These are phyloP conservation scores for Phytophthora kernoviae DNA, from an alignment of 352 stramenopile species.

Conservation along the genomic window DNA sequence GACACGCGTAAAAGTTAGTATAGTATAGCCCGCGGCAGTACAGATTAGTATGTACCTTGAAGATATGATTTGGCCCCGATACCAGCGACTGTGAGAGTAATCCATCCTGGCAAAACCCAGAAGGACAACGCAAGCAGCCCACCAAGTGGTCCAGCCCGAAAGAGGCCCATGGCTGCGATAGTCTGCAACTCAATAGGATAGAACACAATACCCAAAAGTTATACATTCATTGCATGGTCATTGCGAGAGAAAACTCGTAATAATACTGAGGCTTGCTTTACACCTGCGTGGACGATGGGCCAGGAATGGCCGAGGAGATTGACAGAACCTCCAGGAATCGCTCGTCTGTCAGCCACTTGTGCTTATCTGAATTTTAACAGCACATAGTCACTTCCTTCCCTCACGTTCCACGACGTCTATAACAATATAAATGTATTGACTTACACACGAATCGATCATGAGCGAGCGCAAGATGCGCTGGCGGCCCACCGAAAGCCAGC, in stretches of 20 bases:
- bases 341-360: slow-evolving; percentile 92
- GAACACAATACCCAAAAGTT: neutral
- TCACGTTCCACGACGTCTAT: too few relatives aligned
- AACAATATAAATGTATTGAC: slow-evolving; percentile 24
- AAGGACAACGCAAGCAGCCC: slow-evolving; percentile 87
- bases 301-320: slow-evolving; percentile 90
- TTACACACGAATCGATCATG: slow-evolving; percentile 83
- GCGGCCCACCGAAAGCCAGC: slow-evolving; percentile 69
- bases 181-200: slow-evolving; percentile 44
- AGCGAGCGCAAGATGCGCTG: slow-evolving; percentile 62
- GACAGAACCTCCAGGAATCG: slow-evolving; percentile 93
- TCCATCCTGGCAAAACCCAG: slow-evolving; percentile 83
- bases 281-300: slow-evolving; percentile 89
- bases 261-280: too few relatives aligned
- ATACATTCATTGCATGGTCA: too few relatives aligned
- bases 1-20: neutral
- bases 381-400: slow-evolving; percentile 32
- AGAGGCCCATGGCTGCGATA: slow-evolving; percentile 86
- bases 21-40: neutral
- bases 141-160: slow-evolving; percentile 83
- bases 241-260: too few relatives aligned
- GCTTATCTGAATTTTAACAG: slow-evolving; percentile 61
- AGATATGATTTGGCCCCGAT: slow-evolving; percentile 82
- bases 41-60: slow-evolving; percentile 28
- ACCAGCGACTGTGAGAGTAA: slow-evolving; percentile 76